These are phyloP conservation scores for Bombardia bombarda DNA, from an alignment of 495 filamentous ascomycete genomes.

Conservation along the genomic window DNA sequence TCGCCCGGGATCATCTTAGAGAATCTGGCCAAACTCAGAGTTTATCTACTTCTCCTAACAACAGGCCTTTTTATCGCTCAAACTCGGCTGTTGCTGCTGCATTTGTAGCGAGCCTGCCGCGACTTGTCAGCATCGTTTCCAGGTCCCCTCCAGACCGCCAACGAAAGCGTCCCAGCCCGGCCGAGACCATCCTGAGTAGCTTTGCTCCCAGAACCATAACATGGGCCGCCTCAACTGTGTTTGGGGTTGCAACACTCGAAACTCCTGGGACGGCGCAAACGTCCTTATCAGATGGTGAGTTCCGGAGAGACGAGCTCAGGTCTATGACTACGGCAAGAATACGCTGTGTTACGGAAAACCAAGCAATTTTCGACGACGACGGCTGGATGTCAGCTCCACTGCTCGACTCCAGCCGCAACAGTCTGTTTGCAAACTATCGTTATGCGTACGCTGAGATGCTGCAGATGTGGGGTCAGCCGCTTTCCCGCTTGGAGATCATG, in stretches of 20 bases:
- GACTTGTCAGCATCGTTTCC: slow-evolving; percentile 60
- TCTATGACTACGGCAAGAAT: slow-evolving; percentile 43
- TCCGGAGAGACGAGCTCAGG: slow-evolving; percentile 29
- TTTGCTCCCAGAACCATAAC: slow-evolving; percentile 52
- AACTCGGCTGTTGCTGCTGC: slow-evolving; percentile 55
- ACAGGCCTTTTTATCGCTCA: slow-evolving; percentile 38
- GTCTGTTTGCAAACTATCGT: slow-evolving; percentile 63
- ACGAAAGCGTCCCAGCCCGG: slow-evolving; percentile 59
- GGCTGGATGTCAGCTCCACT: slow-evolving; percentile 59
- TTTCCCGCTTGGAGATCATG: slow-evolving; percentile 69
- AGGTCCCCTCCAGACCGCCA: slow-evolving; percentile 59
- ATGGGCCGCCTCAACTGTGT: slow-evolving; percentile 58
- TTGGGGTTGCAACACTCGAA: slow-evolving; percentile 39
- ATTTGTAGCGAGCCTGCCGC: slow-evolving; percentile 63
- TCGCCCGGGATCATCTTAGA: slow-evolving; percentile 22
- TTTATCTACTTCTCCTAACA: slow-evolving; percentile 67
- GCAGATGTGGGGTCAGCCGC: slow-evolving; percentile 70
- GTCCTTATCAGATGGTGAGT: slow-evolving; percentile 40
- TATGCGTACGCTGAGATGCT: slow-evolving; percentile 75
- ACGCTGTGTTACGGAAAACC: slow-evolving; percentile 63
- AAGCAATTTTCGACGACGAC: slow-evolving; percentile 69
- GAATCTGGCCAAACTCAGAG: slow-evolving; percentile 42
- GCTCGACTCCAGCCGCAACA: slow-evolving; percentile 53
- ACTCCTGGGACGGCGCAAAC: slow-evolving; percentile 32
- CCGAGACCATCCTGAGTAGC: slow-evolving; percentile 56